Conservation (phyloP, 495 filamentous ascomycete species). For the Aspergillus hancockii region DNA sequence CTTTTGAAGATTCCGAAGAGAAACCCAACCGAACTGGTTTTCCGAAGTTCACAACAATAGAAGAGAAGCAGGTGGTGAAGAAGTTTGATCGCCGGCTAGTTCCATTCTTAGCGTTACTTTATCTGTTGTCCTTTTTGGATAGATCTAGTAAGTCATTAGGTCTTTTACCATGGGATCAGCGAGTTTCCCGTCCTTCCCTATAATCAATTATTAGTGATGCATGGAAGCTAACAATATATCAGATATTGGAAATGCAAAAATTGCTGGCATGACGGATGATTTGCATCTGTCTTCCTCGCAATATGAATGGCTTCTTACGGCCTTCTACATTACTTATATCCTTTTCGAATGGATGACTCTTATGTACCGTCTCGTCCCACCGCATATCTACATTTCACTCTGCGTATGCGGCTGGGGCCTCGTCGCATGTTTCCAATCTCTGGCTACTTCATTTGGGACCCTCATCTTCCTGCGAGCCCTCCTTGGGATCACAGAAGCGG, state of each 20-base stretch:
- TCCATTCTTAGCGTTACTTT: slow-evolving; percentile 76
- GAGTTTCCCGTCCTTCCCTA: not conserved
- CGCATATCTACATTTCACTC: slow-evolving; percentile 58
- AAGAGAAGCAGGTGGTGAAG: slow-evolving; percentile 69
- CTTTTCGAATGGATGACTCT: slow-evolving; percentile 72
- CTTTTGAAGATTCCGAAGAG: slow-evolving; percentile 31
- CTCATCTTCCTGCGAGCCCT: slow-evolving; percentile 47
- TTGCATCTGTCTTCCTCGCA: slow-evolving; percentile 55
- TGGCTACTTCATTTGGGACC: slow-evolving; percentile 55
- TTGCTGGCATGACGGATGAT: slow-evolving; percentile 71
- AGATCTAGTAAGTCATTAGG: slow-evolving; percentile 62
- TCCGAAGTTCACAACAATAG: slow-evolving; percentile 64
- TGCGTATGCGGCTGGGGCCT: slow-evolving; percentile 55
- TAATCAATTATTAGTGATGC: not conserved
- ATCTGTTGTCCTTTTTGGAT: slow-evolving; percentile 80
- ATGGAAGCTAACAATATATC: slow-evolving; percentile 7
- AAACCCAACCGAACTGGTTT: slow-evolving; percentile 19
- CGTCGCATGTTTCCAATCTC: slow-evolving; percentile 69
- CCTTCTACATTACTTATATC: slow-evolving; percentile 74
- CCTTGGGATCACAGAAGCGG: slow-evolving; percentile 62
- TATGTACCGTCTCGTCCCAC: slow-evolving; percentile 56
- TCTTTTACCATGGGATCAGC: not conserved
- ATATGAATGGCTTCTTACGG: slow-evolving; percentile 68
- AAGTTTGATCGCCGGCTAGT: slow-evolving; percentile 77
- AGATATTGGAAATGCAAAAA: slow-evolving; percentile 81